Base-by-base conservation (phyloP, 2,329 filamentous ascomycete genomes). In the Fusarium zealandicum region DNA sequence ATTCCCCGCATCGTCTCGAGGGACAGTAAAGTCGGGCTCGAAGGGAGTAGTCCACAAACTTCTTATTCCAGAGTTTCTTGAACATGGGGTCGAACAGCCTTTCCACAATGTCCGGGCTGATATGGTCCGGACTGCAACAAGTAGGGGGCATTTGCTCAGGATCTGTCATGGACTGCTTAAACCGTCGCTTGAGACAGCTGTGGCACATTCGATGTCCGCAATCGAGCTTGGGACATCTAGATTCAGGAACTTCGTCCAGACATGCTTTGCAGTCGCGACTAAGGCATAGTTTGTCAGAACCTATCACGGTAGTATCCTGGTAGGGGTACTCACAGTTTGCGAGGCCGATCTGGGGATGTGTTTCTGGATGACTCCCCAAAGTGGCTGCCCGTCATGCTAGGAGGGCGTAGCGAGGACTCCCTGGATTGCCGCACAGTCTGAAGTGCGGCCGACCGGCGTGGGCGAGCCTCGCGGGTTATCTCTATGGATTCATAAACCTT, bases 191-290 rank as follows among this genome's bases (percentile, higher is more conserved):
- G 33, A 96, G 78, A 71, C 92, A 96, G 7, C 80, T 72, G 60
- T 89, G 81, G 73, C 92, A 96, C 88, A 93, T 92, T 57, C 86
- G 84, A 72, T 96, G 92, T 3, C 86, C 86, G 70, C 92, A 96
- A 62, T 84, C 82, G 30, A 96, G 82, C 70, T 87, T 90, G 31
- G 86, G 86, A 28, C 88, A 83, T 71, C 85, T 86, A 54, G 79
- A 79, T 9, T 81, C 68, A 1, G 86, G 84, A 3, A 89, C 75
- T 57, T 90, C 86, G 59, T 90, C 87, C 68, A 87, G 76, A 69
- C 92, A 96, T 18, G 83, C 84, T 40, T 92, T 76, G 66, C 92
- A 96, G 66, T 89, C 82, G 37, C 88, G 81, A 53, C 87, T 92
- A 63, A 63, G 20, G 4, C 18, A 30, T 13, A n/a, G 3, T 14